A percentile compares a stretch with the other conserved stretches of the same genome.
Conservation (phyloP, 805 yeast species). For the Ogataea chonburiensis region DNA sequence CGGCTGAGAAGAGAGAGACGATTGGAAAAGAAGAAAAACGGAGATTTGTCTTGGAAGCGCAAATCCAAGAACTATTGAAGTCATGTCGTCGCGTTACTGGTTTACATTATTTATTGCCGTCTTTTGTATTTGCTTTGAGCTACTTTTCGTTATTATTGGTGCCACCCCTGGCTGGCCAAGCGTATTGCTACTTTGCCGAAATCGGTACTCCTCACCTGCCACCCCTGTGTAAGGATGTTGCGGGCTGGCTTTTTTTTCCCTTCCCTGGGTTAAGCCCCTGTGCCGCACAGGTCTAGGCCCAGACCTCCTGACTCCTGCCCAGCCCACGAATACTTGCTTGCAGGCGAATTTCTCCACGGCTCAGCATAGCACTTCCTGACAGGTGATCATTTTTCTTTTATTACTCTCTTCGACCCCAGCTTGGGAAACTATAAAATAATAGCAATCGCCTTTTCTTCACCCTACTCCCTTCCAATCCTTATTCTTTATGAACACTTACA, state of each 20-base stretch:
- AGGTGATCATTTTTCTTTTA: too few species aligned
- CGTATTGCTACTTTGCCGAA: too few species aligned
- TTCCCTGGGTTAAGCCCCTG: not conserved
- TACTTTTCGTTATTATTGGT: not conserved
- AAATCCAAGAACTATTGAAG: conserved; percentile 10
- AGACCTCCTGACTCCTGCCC: too few species aligned
- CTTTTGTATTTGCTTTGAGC: conserved; percentile 5
- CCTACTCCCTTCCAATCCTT: too few species aligned
- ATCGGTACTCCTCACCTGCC: conserved; percentile 1
- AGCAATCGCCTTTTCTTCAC: too few species aligned
- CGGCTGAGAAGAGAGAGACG: conserved; percentile 68
- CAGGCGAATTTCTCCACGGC: too few species aligned
- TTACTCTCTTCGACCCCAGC: too few species aligned
- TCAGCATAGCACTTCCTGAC: too few species aligned
- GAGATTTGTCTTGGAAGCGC: conserved; percentile 18
- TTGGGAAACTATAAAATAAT: not conserved
- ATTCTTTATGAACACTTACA: conserved; percentile 3
- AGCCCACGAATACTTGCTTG: too few species aligned
- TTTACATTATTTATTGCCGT: conserved; percentile 6
- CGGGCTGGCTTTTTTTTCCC: not conserved
- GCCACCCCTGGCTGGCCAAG: too few species aligned
- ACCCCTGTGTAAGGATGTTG: not conserved
- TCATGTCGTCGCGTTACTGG: not conserved
- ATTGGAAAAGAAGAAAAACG: conserved; percentile 38
- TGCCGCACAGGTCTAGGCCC: not conserved